Evolutionary conservation across 73 alveolate species (phyloP).

Genomic region (Effrenium voratum): DNA sequence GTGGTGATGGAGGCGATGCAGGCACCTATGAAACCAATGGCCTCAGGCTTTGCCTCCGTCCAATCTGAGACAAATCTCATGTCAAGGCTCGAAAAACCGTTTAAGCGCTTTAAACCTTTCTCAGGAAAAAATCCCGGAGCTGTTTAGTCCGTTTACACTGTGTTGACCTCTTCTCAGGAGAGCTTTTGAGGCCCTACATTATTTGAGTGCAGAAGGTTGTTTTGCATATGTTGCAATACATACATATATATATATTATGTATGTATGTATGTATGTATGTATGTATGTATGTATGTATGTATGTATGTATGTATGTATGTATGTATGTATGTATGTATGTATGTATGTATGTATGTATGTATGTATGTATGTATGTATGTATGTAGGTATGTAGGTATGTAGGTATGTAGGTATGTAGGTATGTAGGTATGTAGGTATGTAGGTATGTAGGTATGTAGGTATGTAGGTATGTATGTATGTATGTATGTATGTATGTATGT

Average conservation of each 20-base stretch:
- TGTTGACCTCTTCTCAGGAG: no score
- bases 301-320: not conserved
- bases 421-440: not conserved
- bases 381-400: not conserved
- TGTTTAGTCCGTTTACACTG: no score
- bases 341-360: not conserved
- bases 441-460: no score
- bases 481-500: not conserved
- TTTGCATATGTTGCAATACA: no score
- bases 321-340: not conserved
- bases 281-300: not conserved
- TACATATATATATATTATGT: not conserved
- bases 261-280: not conserved
- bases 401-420: not conserved
- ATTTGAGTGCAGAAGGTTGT: no score
- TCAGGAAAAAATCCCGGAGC: no score
- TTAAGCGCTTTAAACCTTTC: not conserved
- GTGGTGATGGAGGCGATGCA: constrained; percentile 49
- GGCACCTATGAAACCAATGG: not conserved
- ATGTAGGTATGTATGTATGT: not conserved
- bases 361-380: not conserved
- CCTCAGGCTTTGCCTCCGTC: not conserved
- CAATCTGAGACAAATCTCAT: not conserved
- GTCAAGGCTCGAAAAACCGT: not conserved
- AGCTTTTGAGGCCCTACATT: no score